Conservation (phyloP, 306 rosid genomes). For the Alnus glutinosa region DNA sequence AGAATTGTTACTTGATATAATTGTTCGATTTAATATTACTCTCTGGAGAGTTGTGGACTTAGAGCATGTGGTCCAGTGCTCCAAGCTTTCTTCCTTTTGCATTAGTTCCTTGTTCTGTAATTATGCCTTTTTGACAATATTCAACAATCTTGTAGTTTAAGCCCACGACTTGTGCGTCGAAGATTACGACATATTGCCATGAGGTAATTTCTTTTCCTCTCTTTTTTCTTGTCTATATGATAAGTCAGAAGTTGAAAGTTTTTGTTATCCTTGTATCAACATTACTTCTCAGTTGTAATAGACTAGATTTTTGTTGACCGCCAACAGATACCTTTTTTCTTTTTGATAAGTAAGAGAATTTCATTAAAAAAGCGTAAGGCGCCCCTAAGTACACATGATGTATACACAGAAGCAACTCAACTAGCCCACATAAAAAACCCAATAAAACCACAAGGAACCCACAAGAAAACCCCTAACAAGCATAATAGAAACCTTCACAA, state of each 20-base stretch:
- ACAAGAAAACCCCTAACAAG: too few relatives aligned
- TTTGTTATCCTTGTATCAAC: background rate
- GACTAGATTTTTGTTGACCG: background rate
- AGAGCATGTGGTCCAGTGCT: background rate
- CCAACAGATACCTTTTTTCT: background rate
- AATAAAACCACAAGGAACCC: too few relatives aligned
- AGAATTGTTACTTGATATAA: background rate
- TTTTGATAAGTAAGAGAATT: too few relatives aligned
- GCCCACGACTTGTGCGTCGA: slow-evolving; percentile 81
- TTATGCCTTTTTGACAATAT: slow-evolving; percentile 5
- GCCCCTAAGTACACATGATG: too few relatives aligned
- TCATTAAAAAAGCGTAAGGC: too few relatives aligned
- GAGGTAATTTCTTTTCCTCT: slow-evolving; percentile 51
- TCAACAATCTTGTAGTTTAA: slow-evolving; percentile 56
- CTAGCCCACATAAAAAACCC: too few relatives aligned
- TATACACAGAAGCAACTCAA: too few relatives aligned
- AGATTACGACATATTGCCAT: slow-evolving; percentile 78
- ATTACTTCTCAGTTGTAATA: background rate
- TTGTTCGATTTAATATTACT: slow-evolving; percentile 6
- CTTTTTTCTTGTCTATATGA: background rate
- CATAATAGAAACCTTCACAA: too few relatives aligned
- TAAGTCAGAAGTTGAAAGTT: background rate
- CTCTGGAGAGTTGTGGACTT: background rate
- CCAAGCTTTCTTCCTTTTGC: slow-evolving; percentile 10
- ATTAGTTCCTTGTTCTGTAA: background rate